Percentiles rank a stretch among this genome's conserved stretches.
phyloP scores from a whole-genome alignment of 2,329 filamentous ascomycete species.

The Exophiala lecanii-corni region DNA sequence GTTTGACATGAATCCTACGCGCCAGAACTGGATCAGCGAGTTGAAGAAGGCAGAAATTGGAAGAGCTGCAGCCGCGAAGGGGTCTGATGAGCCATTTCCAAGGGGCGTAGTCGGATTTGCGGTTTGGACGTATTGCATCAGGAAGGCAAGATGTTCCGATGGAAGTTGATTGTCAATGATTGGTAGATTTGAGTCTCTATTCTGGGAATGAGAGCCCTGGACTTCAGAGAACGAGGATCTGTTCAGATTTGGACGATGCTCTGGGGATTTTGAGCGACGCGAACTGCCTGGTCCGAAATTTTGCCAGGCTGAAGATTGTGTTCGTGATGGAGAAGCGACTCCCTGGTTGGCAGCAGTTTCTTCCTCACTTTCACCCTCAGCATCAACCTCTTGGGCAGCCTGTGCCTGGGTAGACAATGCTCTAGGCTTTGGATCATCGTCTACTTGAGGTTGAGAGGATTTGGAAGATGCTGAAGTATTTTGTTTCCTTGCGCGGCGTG shows the following conservation, averaged over 20 bases:
- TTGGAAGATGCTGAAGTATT: neutral
- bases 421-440: neutral
- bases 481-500: conserved; percentile 10
- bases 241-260: neutral
- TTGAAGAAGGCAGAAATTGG: conserved; percentile 10
- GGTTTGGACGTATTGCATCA: neutral
- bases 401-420: neutral
- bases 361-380: neutral
- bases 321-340: neutral
- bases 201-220: neutral
- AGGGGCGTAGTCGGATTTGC: neutral
- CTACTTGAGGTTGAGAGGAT: neutral
- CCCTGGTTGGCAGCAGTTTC: neutral
- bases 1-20: conserved; percentile 12
- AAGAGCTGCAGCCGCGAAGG: neutral
- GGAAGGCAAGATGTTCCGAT: neutral
- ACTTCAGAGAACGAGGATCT: neutral
- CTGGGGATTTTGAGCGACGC: neutral
- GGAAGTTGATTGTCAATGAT: neutral
- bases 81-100: conserved; percentile 1
- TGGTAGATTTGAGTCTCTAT: neutral
- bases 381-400: neutral
- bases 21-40: conserved; percentile 15
- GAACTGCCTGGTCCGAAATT: neutral
- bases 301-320: neutral